Evolutionary conservation across 441 rosid genomes (phyloP), one percentile per base, ranked within the genome.

Genomic region (Biscutella auriculata): DNA sequence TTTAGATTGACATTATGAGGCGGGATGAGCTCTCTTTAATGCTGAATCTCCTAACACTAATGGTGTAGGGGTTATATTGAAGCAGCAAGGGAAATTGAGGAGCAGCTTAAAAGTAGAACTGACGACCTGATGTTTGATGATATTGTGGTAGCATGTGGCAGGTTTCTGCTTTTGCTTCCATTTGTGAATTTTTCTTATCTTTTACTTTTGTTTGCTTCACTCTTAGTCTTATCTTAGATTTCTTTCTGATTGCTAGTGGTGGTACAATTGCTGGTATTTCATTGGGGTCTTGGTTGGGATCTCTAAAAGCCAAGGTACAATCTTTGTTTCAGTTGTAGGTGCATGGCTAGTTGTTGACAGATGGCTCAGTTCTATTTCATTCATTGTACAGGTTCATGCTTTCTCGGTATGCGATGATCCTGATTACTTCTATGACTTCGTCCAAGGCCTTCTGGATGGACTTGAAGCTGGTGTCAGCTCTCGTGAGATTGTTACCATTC

Each of bases 111-210:
- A 62, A 70, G 65, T 34, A 68, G 72, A 41, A 39, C n/a, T 34
- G 74, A 70, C n/a, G 48, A 66, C 53, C 32, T 79, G 12, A 79
- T 78, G 52, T 84, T 92, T 65, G 97, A 92, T 69, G 98, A 88
- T 59, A 82, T 92, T 65, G 84, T 84, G 42, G 94, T 84, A 14
- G 98, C 98, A 56, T 92, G 98, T 70, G 97, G 97, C 83, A 92
- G 97, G 98, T 19, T 92, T 67, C 63, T 74, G 53, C 42, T 67
- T 51, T 67, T 59, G 27, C 42, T 55, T 52, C 63, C 40, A 15
- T 19, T 45, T 53, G 29, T 49, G 4, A 26, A n/a, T 42, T 19
- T 53, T 32, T 54, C 29, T 21, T 17, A 1, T 11, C 3, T 16
- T 17, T 32, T 7, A 15, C 29, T 55, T 55, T 36, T 44, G 11